These are phyloP conservation scores for Kurtzmaniella natalensis DNA, from an alignment of 1,139 yeast genomes.

Conservation along the genomic window DNA sequence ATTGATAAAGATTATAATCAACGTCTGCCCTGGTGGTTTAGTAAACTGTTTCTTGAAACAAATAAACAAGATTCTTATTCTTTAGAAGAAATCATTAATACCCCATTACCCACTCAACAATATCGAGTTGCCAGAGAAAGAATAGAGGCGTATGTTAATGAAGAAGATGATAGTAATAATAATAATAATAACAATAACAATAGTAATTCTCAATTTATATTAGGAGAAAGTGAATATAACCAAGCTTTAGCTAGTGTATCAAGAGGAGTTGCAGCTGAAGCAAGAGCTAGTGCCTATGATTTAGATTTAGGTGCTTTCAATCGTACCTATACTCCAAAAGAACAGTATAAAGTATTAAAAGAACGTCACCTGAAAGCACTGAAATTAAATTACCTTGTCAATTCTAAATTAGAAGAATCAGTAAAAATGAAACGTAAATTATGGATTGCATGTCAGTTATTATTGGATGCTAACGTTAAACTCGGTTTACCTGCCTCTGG, in stretches of 20 bases:
- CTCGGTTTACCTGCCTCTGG: constrained; percentile 31
- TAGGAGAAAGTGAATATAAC: constrained; percentile 3
- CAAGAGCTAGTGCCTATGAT: constrained; percentile 6
- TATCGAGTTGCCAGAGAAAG: constrained; percentile 25
- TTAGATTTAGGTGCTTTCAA: constrained; percentile 6
- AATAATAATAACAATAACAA: not conserved
- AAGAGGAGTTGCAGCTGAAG: not conserved
- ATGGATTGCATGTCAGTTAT: constrained; percentile 56
- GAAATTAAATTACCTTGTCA: constrained; percentile 45
- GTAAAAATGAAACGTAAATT: constrained; percentile 36
- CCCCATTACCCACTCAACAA: constrained; percentile 34
- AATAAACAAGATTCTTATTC: not conserved
- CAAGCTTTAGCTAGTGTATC: constrained; percentile 2
- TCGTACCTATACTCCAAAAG: not conserved
- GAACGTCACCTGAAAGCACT: constrained; percentile 33
- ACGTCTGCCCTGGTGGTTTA: constrained; percentile 44
- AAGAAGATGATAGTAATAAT: constrained; percentile 8
- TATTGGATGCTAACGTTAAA: constrained; percentile 48
- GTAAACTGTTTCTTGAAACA: constrained; percentile 22
- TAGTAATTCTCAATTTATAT: not conserved
- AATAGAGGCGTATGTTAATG: constrained; percentile 1
- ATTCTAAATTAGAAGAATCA: constrained; percentile 33
- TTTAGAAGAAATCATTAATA: constrained; percentile 14
- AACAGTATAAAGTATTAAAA: constrained; percentile 6
- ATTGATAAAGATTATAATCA: constrained; percentile 33